Percentiles rank a stretch among this genome's conserved stretches.
phyloP scores from a whole-genome alignment of 495 filamentous ascomycete species.

The Aspergillus baeticus region DNA sequence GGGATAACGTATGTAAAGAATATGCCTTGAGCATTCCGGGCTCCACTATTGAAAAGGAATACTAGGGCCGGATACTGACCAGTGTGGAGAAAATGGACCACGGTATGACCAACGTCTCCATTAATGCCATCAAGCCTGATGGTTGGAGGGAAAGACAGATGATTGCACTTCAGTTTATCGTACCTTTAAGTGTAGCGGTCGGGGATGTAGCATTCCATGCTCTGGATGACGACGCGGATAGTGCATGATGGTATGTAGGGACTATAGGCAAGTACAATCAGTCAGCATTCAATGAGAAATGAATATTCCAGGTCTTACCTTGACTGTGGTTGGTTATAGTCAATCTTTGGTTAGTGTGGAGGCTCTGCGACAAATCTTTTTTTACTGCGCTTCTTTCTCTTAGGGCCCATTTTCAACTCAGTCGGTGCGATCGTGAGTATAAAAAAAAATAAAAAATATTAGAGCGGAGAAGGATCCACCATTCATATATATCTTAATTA shows the following conservation, averaged over 20 bases:
- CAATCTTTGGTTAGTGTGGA: not conserved
- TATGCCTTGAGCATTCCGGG: too few species aligned
- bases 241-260: not conserved
- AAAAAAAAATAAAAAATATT: too few species aligned
- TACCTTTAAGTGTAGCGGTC: not conserved
- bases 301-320: not conserved
- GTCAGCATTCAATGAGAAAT: not conserved
- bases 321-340: not conserved
- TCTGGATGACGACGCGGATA: too few species aligned
- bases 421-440: too few species aligned
- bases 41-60: too few species aligned
- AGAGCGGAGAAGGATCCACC: too few species aligned
- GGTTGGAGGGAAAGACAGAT: not conserved
- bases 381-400: too few species aligned
- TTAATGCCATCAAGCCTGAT: not conserved
- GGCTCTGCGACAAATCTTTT: not conserved
- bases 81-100: not conserved
- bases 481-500: too few species aligned
- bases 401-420: too few species aligned
- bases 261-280: not conserved
- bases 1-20: too few species aligned
- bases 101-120: not conserved
- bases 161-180: not conserved
- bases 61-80: too few species aligned
- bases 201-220: not conserved